Conservation (phyloP, 768 basidiomycete genomes). For the Mycena sanguinolenta region DNA sequence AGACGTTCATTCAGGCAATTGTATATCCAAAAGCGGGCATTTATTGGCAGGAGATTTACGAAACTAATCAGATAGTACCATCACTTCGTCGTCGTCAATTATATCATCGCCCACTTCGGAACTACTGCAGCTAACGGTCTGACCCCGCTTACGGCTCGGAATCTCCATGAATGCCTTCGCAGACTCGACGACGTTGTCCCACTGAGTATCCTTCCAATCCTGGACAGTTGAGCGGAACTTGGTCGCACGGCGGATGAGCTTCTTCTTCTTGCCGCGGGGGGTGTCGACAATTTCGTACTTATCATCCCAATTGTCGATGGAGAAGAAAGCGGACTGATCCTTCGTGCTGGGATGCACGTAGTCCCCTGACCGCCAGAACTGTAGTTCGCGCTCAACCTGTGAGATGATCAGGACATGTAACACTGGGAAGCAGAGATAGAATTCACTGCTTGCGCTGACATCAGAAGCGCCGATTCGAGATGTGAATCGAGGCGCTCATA, state of each 20-base stretch:
- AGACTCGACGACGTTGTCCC: background rate
- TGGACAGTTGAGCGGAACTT: slow-evolving; percentile 8
- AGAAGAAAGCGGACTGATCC: background rate
- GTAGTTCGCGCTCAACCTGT: slow-evolving; percentile 8
- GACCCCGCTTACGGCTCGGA: background rate
- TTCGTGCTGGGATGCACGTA: background rate
- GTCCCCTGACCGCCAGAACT: slow-evolving; percentile 4
- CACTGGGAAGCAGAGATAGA: background rate
- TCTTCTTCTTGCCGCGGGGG: background rate
- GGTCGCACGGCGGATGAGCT: slow-evolving; percentile 6
- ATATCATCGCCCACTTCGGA: background rate
- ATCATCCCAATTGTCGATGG: slow-evolving; percentile 15
- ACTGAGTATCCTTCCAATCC: background rate
- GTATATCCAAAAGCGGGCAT: background rate
- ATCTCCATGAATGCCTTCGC: background rate
- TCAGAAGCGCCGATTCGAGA: background rate
- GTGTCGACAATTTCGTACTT: background rate
- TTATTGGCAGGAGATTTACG: background rate
- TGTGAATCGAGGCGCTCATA: background rate
- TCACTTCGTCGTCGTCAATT: background rate
- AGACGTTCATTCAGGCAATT: background rate
- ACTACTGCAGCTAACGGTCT: background rate
- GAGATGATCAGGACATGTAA: background rate
- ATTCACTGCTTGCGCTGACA: background rate
- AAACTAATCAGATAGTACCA: background rate